Evolutionary conservation across 2,329 filamentous ascomycete genomes (phyloP).

Genomic region (Penicillium palitans): DNA sequence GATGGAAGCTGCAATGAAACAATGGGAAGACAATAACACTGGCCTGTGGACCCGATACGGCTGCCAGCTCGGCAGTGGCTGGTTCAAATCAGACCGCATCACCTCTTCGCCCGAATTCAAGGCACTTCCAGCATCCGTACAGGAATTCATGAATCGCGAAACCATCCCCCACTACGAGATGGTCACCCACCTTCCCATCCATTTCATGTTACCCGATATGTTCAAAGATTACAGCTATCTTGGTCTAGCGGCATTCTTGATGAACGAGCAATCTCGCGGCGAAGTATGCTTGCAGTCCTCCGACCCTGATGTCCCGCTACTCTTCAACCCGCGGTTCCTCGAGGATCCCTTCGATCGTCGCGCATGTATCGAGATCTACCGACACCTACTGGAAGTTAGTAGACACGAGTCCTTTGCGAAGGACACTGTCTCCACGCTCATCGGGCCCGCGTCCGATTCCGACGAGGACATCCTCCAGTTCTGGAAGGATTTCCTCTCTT

Average conservation of each 20-base stretch:
- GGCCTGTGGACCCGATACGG: slow-evolving; percentile 38
- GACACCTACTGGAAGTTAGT: slow-evolving; percentile 46
- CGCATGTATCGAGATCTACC: slow-evolving; percentile 51
- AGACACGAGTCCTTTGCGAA: slow-evolving; percentile 49
- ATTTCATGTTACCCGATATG: slow-evolving; percentile 45
- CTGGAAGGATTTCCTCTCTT: slow-evolving; percentile 48
- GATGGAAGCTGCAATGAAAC: slow-evolving; percentile 49
- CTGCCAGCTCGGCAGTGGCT: slow-evolving; percentile 37
- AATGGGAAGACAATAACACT: slow-evolving; percentile 49
- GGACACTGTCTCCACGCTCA: slow-evolving; percentile 45
- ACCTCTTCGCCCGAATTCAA: slow-evolving; percentile 51
- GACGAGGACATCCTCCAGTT: slow-evolving; percentile 57
- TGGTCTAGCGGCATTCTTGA: slow-evolving; percentile 50
- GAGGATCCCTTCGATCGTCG: slow-evolving; percentile 56
- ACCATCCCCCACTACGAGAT: slow-evolving; percentile 62
- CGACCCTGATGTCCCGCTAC: slow-evolving; percentile 52
- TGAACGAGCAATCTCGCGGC: slow-evolving; percentile 57
- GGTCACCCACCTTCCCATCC: slow-evolving; percentile 49
- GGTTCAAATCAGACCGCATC: slow-evolving; percentile 47
- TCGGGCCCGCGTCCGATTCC: slow-evolving; percentile 48
- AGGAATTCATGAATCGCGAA: slow-evolving; percentile 48
- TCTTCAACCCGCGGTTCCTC: slow-evolving; percentile 57
- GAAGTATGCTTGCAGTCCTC: slow-evolving; percentile 55
- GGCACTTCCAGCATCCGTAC: slow-evolving; percentile 47
- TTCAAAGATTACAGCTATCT: slow-evolving; percentile 44